Conservation (phyloP, 495 filamentous ascomycete genomes). For the Podospora anserina region DNA sequence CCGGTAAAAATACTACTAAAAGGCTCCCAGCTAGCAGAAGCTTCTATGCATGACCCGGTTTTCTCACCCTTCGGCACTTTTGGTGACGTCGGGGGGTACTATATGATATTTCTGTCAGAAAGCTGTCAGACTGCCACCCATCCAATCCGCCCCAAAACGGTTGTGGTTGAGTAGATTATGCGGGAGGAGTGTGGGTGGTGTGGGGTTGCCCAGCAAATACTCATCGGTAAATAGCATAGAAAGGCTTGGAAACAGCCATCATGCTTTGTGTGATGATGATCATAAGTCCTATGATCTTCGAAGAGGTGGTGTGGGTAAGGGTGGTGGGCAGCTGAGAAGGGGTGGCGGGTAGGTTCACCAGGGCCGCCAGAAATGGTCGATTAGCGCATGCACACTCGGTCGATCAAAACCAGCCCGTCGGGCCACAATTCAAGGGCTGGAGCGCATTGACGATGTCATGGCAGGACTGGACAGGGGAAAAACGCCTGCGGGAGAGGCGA, state of each 20-base stretch:
- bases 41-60: not conserved
- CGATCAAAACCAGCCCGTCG: no score
- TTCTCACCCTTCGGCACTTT: not conserved
- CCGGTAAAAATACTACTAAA: not conserved
- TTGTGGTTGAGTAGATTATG: not conserved
- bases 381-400: no score
- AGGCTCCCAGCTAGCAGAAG: not conserved
- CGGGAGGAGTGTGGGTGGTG: not conserved
- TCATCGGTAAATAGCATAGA: not conserved
- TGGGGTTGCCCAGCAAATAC: not conserved
- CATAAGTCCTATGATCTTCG: no score
- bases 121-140: slow-evolving; percentile 4
- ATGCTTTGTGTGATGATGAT: not conserved
- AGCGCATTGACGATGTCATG: no score
- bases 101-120: slow-evolving; percentile 1
- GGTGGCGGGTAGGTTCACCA: no score
- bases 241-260: not conserved
- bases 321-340: no score
- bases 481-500: not conserved
- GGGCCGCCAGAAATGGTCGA: no score
- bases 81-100: not conserved
- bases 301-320: no score
- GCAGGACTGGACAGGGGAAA: not conserved
- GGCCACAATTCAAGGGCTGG: no score
- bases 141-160: not conserved